phyloP scores from a whole-genome alignment of 805 yeast species.

The Schizosaccharomyces japonicus region DNA sequence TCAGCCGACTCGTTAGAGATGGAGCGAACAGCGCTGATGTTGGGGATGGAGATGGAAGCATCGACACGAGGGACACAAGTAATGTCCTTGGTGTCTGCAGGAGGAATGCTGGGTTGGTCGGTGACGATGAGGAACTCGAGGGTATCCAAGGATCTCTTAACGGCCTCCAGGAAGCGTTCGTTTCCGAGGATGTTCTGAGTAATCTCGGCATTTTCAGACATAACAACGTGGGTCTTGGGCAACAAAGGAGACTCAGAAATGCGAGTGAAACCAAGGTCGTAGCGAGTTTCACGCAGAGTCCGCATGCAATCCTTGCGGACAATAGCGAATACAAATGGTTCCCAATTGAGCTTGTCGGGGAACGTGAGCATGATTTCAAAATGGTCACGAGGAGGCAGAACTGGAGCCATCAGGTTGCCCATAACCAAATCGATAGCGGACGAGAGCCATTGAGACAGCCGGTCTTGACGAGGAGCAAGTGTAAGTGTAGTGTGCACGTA shows the following conservation, averaged over 20 bases:
- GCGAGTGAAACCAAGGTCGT: conserved; percentile 62
- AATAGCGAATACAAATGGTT: conserved; percentile 57
- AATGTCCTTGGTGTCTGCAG: conserved; percentile 16
- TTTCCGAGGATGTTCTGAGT: conserved; percentile 36
- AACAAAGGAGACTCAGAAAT: conserved; percentile 48
- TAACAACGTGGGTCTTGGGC: conserved; percentile 56
- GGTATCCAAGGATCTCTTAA: conserved; percentile 22
- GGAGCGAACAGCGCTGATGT: neutral
- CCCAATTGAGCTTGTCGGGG: conserved; percentile 17
- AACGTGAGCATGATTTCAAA: neutral
- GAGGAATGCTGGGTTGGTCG: conserved; percentile 59
- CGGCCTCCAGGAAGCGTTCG: conserved; percentile 22
- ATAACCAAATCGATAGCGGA: neutral
- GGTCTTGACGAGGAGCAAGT: conserved; percentile 50
- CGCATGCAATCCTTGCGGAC: conserved; percentile 72
- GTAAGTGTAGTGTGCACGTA: conserved; percentile 92
- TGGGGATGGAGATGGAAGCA: neutral
- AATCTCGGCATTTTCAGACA: conserved; percentile 72
- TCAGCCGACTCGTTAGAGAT: conserved; percentile 25
- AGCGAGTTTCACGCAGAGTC: conserved; percentile 47
- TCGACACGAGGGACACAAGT: neutral
- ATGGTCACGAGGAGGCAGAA: neutral
- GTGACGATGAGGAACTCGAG: conserved; percentile 56
- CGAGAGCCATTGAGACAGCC: neutral
- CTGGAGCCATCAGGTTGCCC: conserved; percentile 1